Evolutionary conservation across 164 flowering plant genomes (phyloP), one percentile per base, ranked within the genome.

Genomic region (Chimonanthus praecox): DNA sequence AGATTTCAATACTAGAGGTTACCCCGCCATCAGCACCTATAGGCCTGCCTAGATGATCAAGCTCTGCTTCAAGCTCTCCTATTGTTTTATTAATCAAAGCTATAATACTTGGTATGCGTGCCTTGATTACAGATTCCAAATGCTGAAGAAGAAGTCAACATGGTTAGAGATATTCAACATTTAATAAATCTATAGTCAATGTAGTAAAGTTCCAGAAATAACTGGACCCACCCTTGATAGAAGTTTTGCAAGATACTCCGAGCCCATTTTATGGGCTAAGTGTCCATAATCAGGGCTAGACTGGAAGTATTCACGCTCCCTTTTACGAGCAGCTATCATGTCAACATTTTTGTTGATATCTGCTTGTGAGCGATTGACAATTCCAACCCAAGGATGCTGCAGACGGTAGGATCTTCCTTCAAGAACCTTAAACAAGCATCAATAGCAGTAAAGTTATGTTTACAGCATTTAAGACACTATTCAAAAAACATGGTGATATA

Each of bases 31-130:
- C 99, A 61, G 76, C 86, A 44, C 85, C 98, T 81, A 95, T 86
- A 72, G 99, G 99, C 81, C 97, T 90, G 69, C 99, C 99, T 75
- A 93, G 91, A 45, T 85, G 88, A 79, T 93, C 94, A 85, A 93
- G 79, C 85, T 95, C 97, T 64, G 97, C 90, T 72, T 95, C 89
- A 71, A 95, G 87, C 83, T 95, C 96, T 78, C 90, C 94, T 76
- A 95, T 88, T 68, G 84, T 93, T 82, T 90, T 95, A 77, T 90
- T 95, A 68, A 93, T 95, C 71, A 95, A 80, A 72, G 99, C 86
- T 80, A 88, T 88, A 72, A 95, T 92, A 83, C 97, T 94, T 60
- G 99, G 99, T 67, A 93, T 89, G 0, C 90, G 82, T 75, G 89
- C 90, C 83, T 94, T 83, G 81, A 95, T 95, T 58, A 95, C 99